Percentiles rank a stretch among this genome's conserved stretches.
phyloP scores from a whole-genome alignment of 495 filamentous ascomycete genomes.

The Penicillium nucicola region DNA sequence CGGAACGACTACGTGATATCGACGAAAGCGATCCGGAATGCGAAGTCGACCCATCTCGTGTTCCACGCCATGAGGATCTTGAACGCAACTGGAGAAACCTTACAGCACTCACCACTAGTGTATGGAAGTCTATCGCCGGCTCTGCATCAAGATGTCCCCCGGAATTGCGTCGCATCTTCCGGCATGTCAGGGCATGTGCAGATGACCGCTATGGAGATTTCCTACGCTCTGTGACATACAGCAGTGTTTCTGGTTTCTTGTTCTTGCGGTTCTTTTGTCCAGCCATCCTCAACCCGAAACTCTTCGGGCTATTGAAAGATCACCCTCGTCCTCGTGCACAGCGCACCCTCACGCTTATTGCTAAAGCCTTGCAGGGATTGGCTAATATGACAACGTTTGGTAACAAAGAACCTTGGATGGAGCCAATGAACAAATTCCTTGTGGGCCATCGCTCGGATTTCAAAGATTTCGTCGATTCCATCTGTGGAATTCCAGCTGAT shows the following conservation, averaged over 20 bases:
- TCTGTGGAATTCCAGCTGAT: constrained; percentile 78
- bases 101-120: constrained; percentile 68
- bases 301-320: constrained; percentile 91
- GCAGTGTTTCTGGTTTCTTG: constrained; percentile 92
- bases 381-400: constrained; percentile 93
- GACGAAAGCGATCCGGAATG: constrained; percentile 86
- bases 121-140: constrained; percentile 79
- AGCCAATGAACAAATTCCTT: constrained; percentile 82
- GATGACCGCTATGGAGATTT: constrained; percentile 98
- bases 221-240: constrained; percentile 87
- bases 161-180: constrained; percentile 82
- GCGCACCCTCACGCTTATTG: constrained; percentile 87
- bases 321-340: constrained; percentile 84
- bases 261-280: constrained; percentile 97
- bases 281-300: constrained; percentile 91
- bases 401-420: constrained; percentile 97
- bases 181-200: constrained; percentile 89
- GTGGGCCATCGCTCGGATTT: constrained; percentile 57
- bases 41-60: constrained; percentile 82
- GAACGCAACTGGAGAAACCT: constrained; percentile 81
- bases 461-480: constrained; percentile 80
- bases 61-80: constrained; percentile 69
- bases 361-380: constrained; percentile 92
- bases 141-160: constrained; percentile 73
- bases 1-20: constrained; percentile 81